Base-by-base conservation (phyloP, 148 eudicot genomes). In the Chenopodium quinoa region DNA sequence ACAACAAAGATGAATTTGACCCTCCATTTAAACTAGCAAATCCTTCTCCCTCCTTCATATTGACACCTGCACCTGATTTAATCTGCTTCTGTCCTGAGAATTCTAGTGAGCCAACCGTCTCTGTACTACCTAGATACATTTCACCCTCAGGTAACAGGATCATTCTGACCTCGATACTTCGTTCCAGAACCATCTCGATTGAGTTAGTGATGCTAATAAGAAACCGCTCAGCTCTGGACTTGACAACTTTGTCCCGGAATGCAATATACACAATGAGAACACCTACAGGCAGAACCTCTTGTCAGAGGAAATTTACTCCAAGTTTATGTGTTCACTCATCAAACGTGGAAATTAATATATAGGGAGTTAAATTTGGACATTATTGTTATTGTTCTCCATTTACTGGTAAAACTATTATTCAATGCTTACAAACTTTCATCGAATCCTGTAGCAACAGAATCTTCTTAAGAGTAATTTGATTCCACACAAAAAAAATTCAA, bases 171-270 rank as follows among this genome's bases (percentile, higher is more conserved):
- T 94, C 99, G 58, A 90, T 89, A 83, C 85, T 92, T 84, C 85
- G 89, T 80, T 86, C 90, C 54, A 97, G 78, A 78, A 92, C 90
- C 73, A 78, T 87, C 86, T 97, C 98, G 17, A 97, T 88, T 34
- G 99, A 92, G 89, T 90, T 90, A 6, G 98, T 92, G 82, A 97
- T 92, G 77, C 98, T 97, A 84, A 92, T 97, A 60, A 94, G 85
- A 82, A 92, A 97, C 68, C 95, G 91, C 80, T 97, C 98, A 31
- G 92, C 99, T 90, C 99, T 86, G 75, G 86, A 81, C 87, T 91
- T 94, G 31, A 90, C 90, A 47, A 88, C 90, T 78, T 78, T 85
- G 73, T 92, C 90, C 65, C 82, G 86, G 76, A 97, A 94, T 78
- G 94, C 94, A 80, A 97, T 86, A 75, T 97, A 89, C 83, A 93